Evolutionary conservation across 2,329 filamentous ascomycete species (phyloP).

Genomic region (Pyricularia grisea): DNA sequence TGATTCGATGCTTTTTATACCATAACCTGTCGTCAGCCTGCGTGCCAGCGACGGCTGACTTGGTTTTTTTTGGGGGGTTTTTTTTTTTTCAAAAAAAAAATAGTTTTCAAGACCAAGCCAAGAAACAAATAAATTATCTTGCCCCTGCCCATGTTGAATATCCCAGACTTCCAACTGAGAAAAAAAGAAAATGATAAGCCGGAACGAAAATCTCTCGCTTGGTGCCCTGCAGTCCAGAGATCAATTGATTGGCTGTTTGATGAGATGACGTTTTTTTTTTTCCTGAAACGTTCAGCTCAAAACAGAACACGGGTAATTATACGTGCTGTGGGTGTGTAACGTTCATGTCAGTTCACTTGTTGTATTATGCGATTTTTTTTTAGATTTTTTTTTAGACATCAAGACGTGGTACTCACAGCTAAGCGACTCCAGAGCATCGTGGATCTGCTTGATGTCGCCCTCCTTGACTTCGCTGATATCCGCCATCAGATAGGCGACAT

Average conservation of each 20-base stretch:
- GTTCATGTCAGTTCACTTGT: not conserved
- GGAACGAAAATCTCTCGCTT: not conserved
- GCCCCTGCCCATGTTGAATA: slow-evolving; percentile 3
- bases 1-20: not conserved
- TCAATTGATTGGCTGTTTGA: not conserved
- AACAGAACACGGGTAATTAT: slow-evolving; percentile 35
- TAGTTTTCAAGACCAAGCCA: not conserved
- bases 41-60: not conserved
- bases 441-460: slow-evolving; percentile 76
- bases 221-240: not conserved
- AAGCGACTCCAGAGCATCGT: slow-evolving; percentile 70
- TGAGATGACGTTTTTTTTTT: not conserved
- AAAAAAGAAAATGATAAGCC: not conserved
- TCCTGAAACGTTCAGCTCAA: slow-evolving; percentile 15
- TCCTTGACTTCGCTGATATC: slow-evolving; percentile 84
- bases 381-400: no score
- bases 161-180: not conserved
- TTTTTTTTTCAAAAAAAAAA: not conserved
- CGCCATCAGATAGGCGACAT: slow-evolving; percentile 95
- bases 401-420: slow-evolving; percentile 65
- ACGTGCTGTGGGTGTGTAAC: not conserved
- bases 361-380: not conserved
- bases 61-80: not conserved
- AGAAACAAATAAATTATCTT: not conserved
- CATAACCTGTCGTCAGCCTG: not conserved